Percentiles rank a stretch among this genome's conserved stretches.
phyloP scores from a whole-genome alignment of 139 green algal species.

The Volvox africanus region DNA sequence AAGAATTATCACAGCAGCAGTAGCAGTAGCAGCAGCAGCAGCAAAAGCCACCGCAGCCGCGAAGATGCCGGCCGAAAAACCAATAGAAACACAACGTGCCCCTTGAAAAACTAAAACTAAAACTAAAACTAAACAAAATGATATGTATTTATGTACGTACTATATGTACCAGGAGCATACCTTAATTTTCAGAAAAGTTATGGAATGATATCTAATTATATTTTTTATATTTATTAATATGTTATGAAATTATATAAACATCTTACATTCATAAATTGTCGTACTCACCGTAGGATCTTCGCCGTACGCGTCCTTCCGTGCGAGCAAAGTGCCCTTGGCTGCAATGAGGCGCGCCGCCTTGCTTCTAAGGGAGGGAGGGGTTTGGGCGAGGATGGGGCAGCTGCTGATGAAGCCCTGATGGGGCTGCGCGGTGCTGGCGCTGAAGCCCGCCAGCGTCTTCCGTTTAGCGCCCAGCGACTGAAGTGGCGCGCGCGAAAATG shows the following conservation, averaged over 20 bases:
- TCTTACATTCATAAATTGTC: too few relatives aligned
- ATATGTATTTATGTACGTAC: too few relatives aligned
- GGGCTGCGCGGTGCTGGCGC: constrained; percentile 69
- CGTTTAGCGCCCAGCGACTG: constrained; percentile 94
- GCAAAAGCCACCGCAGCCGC: neutral
- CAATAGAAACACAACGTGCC: too few relatives aligned
- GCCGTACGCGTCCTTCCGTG: constrained; percentile 93
- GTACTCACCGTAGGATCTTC: constrained; percentile 70
- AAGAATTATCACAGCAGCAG: too few relatives aligned
- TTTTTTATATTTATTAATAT: too few relatives aligned
- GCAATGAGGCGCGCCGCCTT: constrained; percentile 87
- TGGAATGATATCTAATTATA: too few relatives aligned
- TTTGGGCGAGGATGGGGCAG: constrained; percentile 67
- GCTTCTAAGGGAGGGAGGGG: constrained; percentile 81
- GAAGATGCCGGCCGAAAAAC: too few relatives aligned
- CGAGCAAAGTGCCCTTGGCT: constrained; percentile 93
- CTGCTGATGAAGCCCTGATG: constrained; percentile 74
- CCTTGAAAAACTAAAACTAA: too few relatives aligned
- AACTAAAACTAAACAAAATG: too few relatives aligned
- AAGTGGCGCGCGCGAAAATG: neutral
- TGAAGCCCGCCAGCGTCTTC: constrained; percentile 89
- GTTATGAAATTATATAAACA: too few relatives aligned
- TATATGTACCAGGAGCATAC: too few relatives aligned
- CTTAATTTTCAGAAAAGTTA: too few relatives aligned
- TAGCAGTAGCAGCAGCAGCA: neutral